Evolutionary conservation across 768 basidiomycete genomes (phyloP), one percentile per base, ranked within the genome.

Genomic region (Terana coerulea): DNA sequence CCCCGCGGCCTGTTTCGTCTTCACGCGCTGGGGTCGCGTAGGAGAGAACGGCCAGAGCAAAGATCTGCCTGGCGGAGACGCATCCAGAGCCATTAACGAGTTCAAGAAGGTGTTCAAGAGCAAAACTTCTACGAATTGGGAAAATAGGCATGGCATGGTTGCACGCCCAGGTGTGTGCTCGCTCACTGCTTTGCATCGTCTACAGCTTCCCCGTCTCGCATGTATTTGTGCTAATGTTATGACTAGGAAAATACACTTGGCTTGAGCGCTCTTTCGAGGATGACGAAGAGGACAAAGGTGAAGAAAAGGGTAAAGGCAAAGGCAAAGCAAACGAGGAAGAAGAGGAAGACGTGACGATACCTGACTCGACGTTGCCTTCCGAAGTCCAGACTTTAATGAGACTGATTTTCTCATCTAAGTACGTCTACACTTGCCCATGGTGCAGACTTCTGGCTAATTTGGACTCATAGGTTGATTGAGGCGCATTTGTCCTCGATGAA

Each of bases 101-200:
- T 84, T 83, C 66, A 80, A 79, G 63, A 78, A 77, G 53, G 80
- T 81, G 61, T 84, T 82, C 70, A 80, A 71, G 62, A 56, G 70
- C 1, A 84, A 84, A 61, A 69, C 81, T 1, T 74, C 65, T 0
- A 67, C 67, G 1, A 58, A 59, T 33, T 84, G 82, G 82, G 77
- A 78, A 53, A 51, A 71, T 12, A 63, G 80, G 17, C 67, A 75
- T 12, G 75, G 73, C 14, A 80, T 80, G 79, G 65, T 69, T 3
- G 64, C 79, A 25, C 78, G 75, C 61, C 69, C 71, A 61, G 80
- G 81, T 76, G 42, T 6, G 60, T 55, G n/a, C 9, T 17, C 21
- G 19, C 49, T n/a, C 48, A 31, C 6, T 17, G 11, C 17, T 19
- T 28, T 36, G 7, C 6, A 49, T 31, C 43, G n/a, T 45, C 15